Conservation (phyloP, 768 basidiomycete species). For the Hericium rajendrae region DNA sequence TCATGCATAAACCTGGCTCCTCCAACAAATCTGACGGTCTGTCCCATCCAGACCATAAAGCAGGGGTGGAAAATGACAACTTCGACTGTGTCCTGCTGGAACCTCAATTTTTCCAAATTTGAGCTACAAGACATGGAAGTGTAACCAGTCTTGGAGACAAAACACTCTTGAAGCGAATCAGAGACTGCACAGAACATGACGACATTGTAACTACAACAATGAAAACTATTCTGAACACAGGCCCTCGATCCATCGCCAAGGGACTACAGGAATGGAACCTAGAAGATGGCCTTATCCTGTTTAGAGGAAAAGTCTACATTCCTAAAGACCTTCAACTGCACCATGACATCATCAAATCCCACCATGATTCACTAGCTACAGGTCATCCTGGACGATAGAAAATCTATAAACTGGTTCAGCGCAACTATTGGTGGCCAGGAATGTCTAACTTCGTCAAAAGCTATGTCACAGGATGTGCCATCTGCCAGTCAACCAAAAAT, state of each 20-base stretch:
- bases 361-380: not conserved
- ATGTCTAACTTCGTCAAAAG: slow-evolving; percentile 12
- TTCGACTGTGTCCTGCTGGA: too few species aligned
- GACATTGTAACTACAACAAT: not conserved
- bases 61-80: too few species aligned
- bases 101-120: too few species aligned
- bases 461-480: slow-evolving; percentile 21
- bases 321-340: not conserved
- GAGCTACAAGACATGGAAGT: too few species aligned
- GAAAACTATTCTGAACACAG: not conserved
- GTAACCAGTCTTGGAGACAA: too few species aligned
- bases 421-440: slow-evolving; percentile 20
- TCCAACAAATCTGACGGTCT: slow-evolving; percentile 1
- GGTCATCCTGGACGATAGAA: not conserved
- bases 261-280: not conserved
- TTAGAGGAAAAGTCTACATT: not conserved
- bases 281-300: not conserved
- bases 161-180: too few species aligned
- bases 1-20: slow-evolving; percentile 1
- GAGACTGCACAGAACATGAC: not conserved
- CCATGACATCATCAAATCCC: not conserved
- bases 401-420: not conserved
- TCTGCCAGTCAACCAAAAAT: slow-evolving; percentile 20
- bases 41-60: slow-evolving; percentile 5
- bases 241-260: not conserved